Evolutionary conservation across 768 basidiomycete species (phyloP), one percentile per base, ranked within the genome.

Genomic region (Vararia minispora): DNA sequence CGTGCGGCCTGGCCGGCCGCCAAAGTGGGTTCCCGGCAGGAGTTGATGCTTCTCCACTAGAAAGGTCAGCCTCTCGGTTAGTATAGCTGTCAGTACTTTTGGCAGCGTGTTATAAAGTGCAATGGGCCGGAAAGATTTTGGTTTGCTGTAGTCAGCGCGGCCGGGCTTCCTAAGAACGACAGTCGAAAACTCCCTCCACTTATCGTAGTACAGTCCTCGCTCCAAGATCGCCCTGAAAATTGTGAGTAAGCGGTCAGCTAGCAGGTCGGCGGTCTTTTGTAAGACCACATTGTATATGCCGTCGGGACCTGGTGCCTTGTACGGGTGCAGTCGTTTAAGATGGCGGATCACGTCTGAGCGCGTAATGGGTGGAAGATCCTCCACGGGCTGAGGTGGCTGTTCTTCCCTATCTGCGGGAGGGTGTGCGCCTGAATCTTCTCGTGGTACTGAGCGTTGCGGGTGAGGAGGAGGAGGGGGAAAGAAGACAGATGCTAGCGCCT

Each of bases 291-390:
- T 69, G 0, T 57, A 48, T 11, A 60, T 49, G 0, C 45, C 42
- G 17, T 55, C 46, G 0, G 53, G 58, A 0, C 59, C 57, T 0
- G 52, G 47, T 0, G 61, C 64, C 40, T 66, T 67, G 54, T 56
- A 57, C 0, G 59, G 53, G 4, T 56, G 51, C 1, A 68, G 58
- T 5, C 40, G 33, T 0, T 23, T 10, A 0, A 64, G 55, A 0
- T 54, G 52, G 0, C 34, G 11, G 3, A 32, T n/a, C 4, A 70
- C 46, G 20, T 62, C 52, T 0, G 41, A 37, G 20, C 54, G 41
- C 0, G 56, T 53, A 12, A 65, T 52, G 0, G 43, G 36, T 0
- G 14, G 9, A 18, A 47, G 54, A 1, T 42, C 3, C n/a, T n/a
- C n/a, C n/a, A n/a, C n/a, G n/a, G n/a, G n/a, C n/a, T n/a, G n/a